A percentile compares a stretch with the other conserved stretches of the same genome.
Evolutionary conservation across 2,329 filamentous ascomycete species (phyloP).

Genomic region (Clarireedia paspali): DNA sequence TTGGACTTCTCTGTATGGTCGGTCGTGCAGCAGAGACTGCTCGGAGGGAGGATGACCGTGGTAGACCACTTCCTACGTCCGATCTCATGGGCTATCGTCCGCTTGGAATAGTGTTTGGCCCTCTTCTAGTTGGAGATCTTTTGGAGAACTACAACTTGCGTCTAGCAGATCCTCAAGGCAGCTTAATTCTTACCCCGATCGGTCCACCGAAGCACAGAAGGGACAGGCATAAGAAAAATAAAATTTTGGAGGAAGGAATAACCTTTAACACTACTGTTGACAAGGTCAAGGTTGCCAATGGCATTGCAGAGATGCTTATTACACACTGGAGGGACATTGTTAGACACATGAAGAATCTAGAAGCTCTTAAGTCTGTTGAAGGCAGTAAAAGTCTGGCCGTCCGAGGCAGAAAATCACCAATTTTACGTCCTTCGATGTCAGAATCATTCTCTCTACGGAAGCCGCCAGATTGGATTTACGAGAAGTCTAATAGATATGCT

Average conservation of each 20-base stretch:
- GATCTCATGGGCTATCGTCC: constrained; percentile 58
- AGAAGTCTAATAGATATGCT: constrained; percentile 14
- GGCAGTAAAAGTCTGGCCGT: constrained; percentile 12
- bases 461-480: constrained; percentile 32
- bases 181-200: constrained; percentile 23
- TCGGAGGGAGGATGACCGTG: constrained; percentile 43
- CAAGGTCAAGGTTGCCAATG: constrained; percentile 50
- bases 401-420: constrained; percentile 10
- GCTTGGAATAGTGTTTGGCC: constrained; percentile 58
- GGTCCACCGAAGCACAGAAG: constrained; percentile 36
- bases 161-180: constrained; percentile 22
- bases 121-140: constrained; percentile 52
- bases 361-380: constrained; percentile 13
- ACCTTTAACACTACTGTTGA: constrained; percentile 34
- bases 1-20: constrained; percentile 56
- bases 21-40: constrained; percentile 48
- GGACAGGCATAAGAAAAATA: constrained; percentile 32
- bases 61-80: constrained; percentile 44
- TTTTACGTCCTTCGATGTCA: constrained; percentile 35
- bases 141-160: constrained; percentile 40
- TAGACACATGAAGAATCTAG: constrained; percentile 46
- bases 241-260: constrained; percentile 18
- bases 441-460: constrained; percentile 34
- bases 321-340: constrained; percentile 58
- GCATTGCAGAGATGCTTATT: constrained; percentile 58